Conservation (phyloP, 2,329 filamentous ascomycete species). For the Colletotrichum abscissum region DNA sequence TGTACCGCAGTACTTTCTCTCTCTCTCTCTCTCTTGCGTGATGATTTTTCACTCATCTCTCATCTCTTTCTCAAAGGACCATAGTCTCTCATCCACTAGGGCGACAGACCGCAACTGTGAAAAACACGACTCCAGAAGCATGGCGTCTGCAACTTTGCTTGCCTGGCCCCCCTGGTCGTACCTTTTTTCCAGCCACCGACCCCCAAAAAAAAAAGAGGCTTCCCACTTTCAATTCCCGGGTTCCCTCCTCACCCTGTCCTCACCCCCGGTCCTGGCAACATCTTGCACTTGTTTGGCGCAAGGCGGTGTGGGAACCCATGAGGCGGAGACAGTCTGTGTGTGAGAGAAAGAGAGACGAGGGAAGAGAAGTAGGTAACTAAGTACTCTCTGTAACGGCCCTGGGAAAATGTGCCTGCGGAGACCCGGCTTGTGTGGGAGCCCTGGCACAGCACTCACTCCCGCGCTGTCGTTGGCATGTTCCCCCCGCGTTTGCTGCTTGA, state of each 20-base stretch:
- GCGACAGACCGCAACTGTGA: background rate
- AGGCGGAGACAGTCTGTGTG: background rate
- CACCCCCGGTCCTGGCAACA: constrained; percentile 5
- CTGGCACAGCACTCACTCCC: constrained; percentile 17
- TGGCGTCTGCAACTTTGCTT: background rate
- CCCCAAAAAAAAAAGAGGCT: constrained; percentile 16
- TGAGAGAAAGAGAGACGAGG: background rate
- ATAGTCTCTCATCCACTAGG: constrained; percentile 1
- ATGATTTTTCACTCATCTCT: background rate
- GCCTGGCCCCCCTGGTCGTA: background rate
- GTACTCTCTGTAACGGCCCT: background rate
- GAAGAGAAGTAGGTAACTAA: background rate
- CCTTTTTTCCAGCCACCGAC: constrained; percentile 22
- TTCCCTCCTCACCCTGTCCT: constrained; percentile 17
- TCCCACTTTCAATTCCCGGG: constrained; percentile 25
- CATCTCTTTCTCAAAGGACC: background rate
- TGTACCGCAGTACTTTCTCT: background rate
- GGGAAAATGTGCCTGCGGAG: background rate
- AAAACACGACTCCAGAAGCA: background rate
- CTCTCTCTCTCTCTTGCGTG: background rate
- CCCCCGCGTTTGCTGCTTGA: constrained; percentile 27
- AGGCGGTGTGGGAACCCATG: constrained; percentile 30
- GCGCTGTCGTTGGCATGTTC: constrained; percentile 20
- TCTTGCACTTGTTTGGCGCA: constrained; percentile 27
- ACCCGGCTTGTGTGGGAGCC: constrained; percentile 13